Conservation (phyloP, 1,139 yeast species). For the Yamadazyma sp. region DNA sequence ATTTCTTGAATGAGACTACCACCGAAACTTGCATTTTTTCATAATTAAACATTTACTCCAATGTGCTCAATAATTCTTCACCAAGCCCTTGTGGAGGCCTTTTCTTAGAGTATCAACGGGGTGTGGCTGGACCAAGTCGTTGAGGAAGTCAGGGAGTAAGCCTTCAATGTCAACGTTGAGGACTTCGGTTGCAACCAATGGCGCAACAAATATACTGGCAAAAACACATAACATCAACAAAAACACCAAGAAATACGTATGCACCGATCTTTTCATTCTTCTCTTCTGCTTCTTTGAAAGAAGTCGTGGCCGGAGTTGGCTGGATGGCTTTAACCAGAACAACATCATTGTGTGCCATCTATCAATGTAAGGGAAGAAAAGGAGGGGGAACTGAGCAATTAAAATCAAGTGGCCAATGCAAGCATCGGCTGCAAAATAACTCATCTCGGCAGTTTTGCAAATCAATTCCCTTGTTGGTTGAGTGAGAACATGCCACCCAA, state of each 20-base stretch:
- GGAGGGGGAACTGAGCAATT: constrained; percentile 50
- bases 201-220: constrained; percentile 38
- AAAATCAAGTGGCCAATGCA: constrained; percentile 52
- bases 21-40: not conserved
- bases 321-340: constrained; percentile 75
- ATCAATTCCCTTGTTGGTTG: constrained; percentile 57
- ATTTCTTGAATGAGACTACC: constrained; percentile 3
- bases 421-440: constrained; percentile 55
- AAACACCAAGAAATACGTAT: constrained; percentile 41
- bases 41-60: no score
- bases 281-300: constrained; percentile 34
- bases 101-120: constrained; percentile 25
- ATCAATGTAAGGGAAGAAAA: constrained; percentile 60
- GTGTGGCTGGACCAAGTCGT: constrained; percentile 44
- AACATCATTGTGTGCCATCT: constrained; percentile 77
- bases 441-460: constrained; percentile 55
- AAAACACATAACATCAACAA: constrained; percentile 37
- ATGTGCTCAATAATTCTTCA: constrained; percentile 10
- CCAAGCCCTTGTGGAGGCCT: constrained; percentile 34
- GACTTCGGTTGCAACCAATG: constrained; percentile 32
- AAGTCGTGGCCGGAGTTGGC: constrained; percentile 44
- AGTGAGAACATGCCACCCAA: constrained; percentile 50
- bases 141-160: constrained; percentile 34
- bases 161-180: constrained; percentile 38
- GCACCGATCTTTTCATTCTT: constrained; percentile 27